Percentiles rank a stretch among this genome's conserved stretches.
Evolutionary conservation across 768 basidiomycete genomes (phyloP).

Genomic region (Psilocybe azurescens): DNA sequence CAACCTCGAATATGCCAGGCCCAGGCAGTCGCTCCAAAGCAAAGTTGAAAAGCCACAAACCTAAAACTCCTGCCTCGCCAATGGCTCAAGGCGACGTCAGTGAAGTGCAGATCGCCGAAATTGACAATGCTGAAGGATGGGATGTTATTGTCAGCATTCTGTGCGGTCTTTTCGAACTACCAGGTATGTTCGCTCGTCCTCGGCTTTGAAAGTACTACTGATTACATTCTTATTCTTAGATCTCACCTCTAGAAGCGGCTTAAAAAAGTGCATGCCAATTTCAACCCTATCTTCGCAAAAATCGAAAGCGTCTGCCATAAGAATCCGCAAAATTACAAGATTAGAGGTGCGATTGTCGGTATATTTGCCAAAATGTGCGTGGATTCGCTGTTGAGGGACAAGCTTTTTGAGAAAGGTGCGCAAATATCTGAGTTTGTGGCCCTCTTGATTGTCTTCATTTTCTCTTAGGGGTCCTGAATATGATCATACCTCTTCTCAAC

Average conservation of each 20-base stretch:
- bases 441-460: neutral
- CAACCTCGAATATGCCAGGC: conserved; percentile 20
- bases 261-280: conserved; percentile 69
- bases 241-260: conserved; percentile 56
- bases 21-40: conserved; percentile 18
- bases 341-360: conserved; percentile 61
- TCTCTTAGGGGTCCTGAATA: conserved; percentile 55
- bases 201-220: neutral
- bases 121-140: conserved; percentile 58
- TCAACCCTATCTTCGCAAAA: conserved; percentile 53
- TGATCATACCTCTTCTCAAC: conserved; percentile 59
- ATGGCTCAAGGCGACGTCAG: conserved; percentile 2
- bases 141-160: conserved; percentile 48
- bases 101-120: conserved; percentile 43
- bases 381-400: conserved; percentile 63
- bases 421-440: neutral
- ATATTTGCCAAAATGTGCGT: conserved; percentile 70
- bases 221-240: conserved; percentile 38
- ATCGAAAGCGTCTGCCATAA: conserved; percentile 55
- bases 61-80: conserved; percentile 10
- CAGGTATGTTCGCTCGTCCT: conserved; percentile 41
- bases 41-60: conserved; percentile 16
- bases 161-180: conserved; percentile 56
- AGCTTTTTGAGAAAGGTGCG: conserved; percentile 61
- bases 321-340: conserved; percentile 47